Evolutionary conservation across 768 basidiomycete species (phyloP).

Genomic region (Tricholoma matsutake): DNA sequence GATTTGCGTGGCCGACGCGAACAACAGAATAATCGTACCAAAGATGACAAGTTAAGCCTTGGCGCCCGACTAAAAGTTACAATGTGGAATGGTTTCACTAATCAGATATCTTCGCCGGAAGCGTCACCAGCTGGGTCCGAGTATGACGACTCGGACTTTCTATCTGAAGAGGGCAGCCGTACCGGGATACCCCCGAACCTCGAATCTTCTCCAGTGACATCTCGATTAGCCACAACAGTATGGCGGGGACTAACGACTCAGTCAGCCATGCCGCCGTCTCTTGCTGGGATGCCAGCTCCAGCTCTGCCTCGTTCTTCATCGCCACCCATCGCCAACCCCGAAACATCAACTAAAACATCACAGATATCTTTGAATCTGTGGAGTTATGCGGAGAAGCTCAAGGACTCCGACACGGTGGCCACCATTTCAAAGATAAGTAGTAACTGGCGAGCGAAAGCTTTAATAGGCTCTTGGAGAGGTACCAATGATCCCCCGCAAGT

Average conservation of each 20-base stretch:
- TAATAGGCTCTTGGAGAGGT: slow-evolving; percentile 42
- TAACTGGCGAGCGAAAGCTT: slow-evolving; percentile 69
- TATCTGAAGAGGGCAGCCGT: slow-evolving; percentile 40
- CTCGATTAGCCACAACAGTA: slow-evolving; percentile 58
- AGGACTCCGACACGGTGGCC: slow-evolving; percentile 70
- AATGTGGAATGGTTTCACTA: slow-evolving; percentile 68
- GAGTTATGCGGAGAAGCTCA: slow-evolving; percentile 71
- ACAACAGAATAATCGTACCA: slow-evolving; percentile 29
- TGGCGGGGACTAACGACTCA: slow-evolving; percentile 80
- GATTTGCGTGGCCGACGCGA: slow-evolving; percentile 56
- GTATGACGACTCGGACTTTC: slow-evolving; percentile 25
- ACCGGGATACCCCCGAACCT: slow-evolving; percentile 37
- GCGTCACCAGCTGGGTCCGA: slow-evolving; percentile 35
- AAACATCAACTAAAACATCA: slow-evolving; percentile 10
- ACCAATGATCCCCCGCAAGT: slow-evolving; percentile 7
- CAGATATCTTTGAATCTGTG: slow-evolving; percentile 45
- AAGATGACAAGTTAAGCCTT: slow-evolving; percentile 39
- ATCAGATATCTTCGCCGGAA: slow-evolving; percentile 41
- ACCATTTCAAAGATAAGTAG: slow-evolving; percentile 69
- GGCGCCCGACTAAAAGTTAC: slow-evolving; percentile 54
- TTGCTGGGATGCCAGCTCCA: slow-evolving; percentile 33
- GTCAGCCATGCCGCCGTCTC: slow-evolving; percentile 58
- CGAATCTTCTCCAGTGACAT: slow-evolving; percentile 37
- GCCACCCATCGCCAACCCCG: slow-evolving; percentile 8
- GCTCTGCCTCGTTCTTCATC: slow-evolving; percentile 18